Conservation (phyloP, 1,284 basidiomycete genomes). For the Trametes polyzona region DNA sequence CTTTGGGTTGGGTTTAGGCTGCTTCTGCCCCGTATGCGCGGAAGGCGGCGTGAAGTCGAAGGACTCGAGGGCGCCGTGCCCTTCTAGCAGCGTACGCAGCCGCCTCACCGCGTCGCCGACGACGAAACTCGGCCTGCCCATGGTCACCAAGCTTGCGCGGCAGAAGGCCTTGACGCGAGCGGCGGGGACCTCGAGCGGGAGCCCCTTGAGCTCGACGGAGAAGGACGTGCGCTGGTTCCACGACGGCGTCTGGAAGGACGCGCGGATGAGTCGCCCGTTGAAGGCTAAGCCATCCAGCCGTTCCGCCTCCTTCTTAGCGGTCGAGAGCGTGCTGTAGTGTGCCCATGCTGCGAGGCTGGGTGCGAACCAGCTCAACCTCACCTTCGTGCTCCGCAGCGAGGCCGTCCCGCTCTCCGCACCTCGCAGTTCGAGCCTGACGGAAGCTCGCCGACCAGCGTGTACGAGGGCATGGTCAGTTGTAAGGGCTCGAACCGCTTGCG, state of each 20-base stretch:
- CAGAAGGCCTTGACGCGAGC: slow-evolving; percentile 24
- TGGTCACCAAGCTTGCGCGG: slow-evolving; percentile 22
- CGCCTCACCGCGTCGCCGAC: slow-evolving; percentile 8
- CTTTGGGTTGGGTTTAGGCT: slow-evolving; percentile 22
- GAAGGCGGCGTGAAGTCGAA: slow-evolving; percentile 27
- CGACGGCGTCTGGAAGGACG: slow-evolving; percentile 29
- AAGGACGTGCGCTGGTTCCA: slow-evolving; percentile 27
- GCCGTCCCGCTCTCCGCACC: slow-evolving; percentile 29
- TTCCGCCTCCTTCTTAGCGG: slow-evolving; percentile 24
- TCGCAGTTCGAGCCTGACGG: slow-evolving; percentile 25
- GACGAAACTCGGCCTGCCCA: slow-evolving; percentile 23
- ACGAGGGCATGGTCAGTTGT: background rate
- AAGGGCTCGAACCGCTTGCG: slow-evolving; percentile 18
- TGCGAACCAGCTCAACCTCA: slow-evolving; percentile 35
- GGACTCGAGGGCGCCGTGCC: slow-evolving; percentile 27
- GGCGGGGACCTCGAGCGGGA: slow-evolving; percentile 18
- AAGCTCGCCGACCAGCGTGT: slow-evolving; percentile 4
- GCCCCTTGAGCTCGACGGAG: slow-evolving; percentile 34
- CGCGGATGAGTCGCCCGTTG: slow-evolving; percentile 18
- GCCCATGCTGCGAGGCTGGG: slow-evolving; percentile 32
- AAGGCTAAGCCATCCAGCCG: slow-evolving; percentile 27
- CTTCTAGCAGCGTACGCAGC: slow-evolving; percentile 19
- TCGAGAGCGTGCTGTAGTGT: slow-evolving; percentile 28
- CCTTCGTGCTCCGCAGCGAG: slow-evolving; percentile 33
- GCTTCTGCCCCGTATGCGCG: no score